Evolutionary conservation across 1,284 basidiomycete genomes (phyloP).

Genomic region (Kwoniella shivajii): DNA sequence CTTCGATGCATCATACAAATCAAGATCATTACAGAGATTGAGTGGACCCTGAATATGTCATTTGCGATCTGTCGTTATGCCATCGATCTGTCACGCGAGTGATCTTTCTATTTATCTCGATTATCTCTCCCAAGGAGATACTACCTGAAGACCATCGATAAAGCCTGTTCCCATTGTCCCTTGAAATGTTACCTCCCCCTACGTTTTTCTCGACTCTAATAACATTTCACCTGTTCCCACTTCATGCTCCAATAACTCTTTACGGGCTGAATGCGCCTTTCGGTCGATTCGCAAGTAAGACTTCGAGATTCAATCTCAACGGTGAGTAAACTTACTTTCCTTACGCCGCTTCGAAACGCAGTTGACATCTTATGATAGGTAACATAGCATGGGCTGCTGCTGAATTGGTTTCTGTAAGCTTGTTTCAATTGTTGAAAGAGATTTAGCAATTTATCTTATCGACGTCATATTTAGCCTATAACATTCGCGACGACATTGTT

Average conservation of each 20-base stretch:
- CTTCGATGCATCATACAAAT: too few species aligned
- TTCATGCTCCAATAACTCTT: slow-evolving; percentile 52
- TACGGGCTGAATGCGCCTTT: slow-evolving; percentile 68
- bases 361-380: slow-evolving; percentile 28
- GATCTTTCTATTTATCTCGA: too few species aligned
- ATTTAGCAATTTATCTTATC: not conserved
- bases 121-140: too few species aligned
- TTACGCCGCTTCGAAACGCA: slow-evolving; percentile 32
- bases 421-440: slow-evolving; percentile 8
- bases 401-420: slow-evolving; percentile 76
- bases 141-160: too few species aligned
- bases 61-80: too few species aligned
- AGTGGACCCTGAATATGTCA: too few species aligned
- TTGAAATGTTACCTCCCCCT: slow-evolving; percentile 18
- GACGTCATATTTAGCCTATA: slow-evolving; percentile 53
- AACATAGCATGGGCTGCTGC: slow-evolving; percentile 75
- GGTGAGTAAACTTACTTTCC: slow-evolving; percentile 51
- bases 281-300: slow-evolving; percentile 66
- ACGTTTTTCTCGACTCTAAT: slow-evolving; percentile 38
- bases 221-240: slow-evolving; percentile 53
- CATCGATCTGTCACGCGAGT: too few species aligned
- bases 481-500: slow-evolving; percentile 51
- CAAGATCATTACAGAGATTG: too few species aligned
- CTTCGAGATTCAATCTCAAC: slow-evolving; percentile 60
- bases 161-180: too few species aligned